Conservation (phyloP, 2,329 filamentous ascomycete species). For the Colletotrichum scovillei region DNA sequence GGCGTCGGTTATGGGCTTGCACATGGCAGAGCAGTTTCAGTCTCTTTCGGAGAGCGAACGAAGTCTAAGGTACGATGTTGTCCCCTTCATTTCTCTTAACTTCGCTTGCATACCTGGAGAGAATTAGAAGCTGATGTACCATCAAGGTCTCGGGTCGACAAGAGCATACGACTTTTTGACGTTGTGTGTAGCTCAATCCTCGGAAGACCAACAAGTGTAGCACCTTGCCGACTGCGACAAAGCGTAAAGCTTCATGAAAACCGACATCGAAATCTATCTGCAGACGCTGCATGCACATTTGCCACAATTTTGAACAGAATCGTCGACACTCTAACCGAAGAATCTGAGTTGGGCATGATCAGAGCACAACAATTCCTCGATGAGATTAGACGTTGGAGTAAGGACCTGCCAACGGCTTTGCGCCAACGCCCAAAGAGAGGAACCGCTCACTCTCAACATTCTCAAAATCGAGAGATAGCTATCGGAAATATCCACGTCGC, state of each 20-base stretch:
- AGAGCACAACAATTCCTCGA: conserved; percentile 53
- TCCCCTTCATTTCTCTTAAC: rapidly evolving
- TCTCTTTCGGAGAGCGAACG: conserved; percentile 36
- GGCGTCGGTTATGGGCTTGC: conserved; percentile 67
- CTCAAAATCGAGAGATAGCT: conserved; percentile 43
- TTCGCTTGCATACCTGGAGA: rapidly evolving
- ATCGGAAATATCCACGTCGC: conserved; percentile 65
- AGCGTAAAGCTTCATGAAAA: conserved; percentile 38
- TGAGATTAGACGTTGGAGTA: conserved; percentile 58
- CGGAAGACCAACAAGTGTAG: conserved; percentile 48
- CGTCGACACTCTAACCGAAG: conserved; percentile 54
- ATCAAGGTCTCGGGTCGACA: conserved; percentile 43
- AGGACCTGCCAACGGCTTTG: conserved; percentile 51
- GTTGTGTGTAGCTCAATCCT: conserved; percentile 52
- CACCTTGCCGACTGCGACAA: conserved; percentile 44
- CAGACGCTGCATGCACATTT: conserved; percentile 55
- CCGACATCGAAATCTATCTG: conserved; percentile 38
- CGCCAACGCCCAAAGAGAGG: conserved; percentile 38
- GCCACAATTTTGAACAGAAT: conserved; percentile 57
- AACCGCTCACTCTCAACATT: conserved; percentile 15
- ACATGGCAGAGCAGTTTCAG: conserved; percentile 49
- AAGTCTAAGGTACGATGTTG: conserved; percentile 37
- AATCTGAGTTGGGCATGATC: conserved; percentile 44
- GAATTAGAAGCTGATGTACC: background rate
- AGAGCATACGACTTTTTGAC: conserved; percentile 52